Conservation (phyloP, 805 yeast genomes). For the Wickerhamiella hasegawae region DNA sequence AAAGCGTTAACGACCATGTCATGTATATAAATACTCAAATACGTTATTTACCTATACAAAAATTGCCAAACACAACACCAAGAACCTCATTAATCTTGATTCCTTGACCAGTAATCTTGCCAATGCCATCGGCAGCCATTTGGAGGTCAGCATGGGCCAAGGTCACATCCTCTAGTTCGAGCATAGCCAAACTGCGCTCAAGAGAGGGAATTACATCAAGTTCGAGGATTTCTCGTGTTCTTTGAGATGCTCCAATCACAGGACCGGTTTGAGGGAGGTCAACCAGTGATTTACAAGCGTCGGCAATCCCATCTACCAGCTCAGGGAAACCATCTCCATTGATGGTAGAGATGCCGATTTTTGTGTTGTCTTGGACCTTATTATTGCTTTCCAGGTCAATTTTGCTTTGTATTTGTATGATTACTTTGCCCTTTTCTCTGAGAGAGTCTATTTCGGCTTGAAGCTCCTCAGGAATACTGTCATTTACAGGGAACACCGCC, state of each 20-base stretch:
- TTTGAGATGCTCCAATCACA: constrained; percentile 54
- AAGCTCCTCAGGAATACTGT: constrained; percentile 6
- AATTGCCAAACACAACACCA: constrained; percentile 79
- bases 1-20: neutral
- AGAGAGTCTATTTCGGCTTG: constrained; percentile 8
- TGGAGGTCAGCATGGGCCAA: constrained; percentile 64
- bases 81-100: constrained; percentile 81
- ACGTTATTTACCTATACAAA: constrained; percentile 80
- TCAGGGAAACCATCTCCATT: constrained; percentile 38
- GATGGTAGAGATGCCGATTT: constrained; percentile 39
- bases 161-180: constrained; percentile 44
- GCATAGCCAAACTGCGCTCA: constrained; percentile 21
- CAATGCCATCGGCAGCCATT: constrained; percentile 70
- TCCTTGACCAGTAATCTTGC: constrained; percentile 79
- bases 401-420: constrained; percentile 22
- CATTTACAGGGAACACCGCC: constrained; percentile 40
- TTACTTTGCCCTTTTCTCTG: constrained; percentile 8
- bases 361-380: constrained; percentile 5
- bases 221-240: constrained; percentile 60
- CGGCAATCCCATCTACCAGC: constrained; percentile 29
- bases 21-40: neutral
- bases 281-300: too few species aligned
- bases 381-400: constrained; percentile 11
- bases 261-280: too few species aligned
- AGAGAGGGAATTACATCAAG: constrained; percentile 68